phyloP scores from a whole-genome alignment of 1,139 yeast genomes.

The Meyerozyma elateridarum region DNA sequence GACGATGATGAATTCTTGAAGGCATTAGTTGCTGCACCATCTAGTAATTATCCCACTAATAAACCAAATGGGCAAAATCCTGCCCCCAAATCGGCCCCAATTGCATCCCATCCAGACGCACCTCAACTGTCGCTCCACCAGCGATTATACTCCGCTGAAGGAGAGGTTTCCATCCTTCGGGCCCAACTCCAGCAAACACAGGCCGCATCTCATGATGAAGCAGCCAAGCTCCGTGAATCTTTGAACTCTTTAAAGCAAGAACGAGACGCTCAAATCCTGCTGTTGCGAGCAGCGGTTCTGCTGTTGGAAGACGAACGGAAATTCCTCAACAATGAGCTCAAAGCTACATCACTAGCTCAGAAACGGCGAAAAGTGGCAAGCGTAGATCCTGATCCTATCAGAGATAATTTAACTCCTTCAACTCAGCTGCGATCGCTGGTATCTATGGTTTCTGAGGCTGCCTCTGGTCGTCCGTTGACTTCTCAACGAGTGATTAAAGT shows the following conservation, averaged over 20 bases:
- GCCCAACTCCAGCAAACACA: conserved; percentile 54
- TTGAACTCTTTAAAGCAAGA: conserved; percentile 26
- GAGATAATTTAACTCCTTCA: no score
- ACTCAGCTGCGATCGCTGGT: no score
- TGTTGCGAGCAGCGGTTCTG: conserved; percentile 43
- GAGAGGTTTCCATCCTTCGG: conserved; percentile 73
- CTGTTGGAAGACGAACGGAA: conserved; percentile 67
- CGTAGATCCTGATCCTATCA: no score
- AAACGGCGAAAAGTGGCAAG: conserved; percentile 10
- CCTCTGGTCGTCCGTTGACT: neutral
- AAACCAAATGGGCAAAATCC: neutral
- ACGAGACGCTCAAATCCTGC: conserved; percentile 37
- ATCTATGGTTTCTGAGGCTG: no score
- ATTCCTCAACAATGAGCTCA: conserved; percentile 48
- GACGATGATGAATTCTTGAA: conserved; percentile 35
- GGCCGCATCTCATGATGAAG: conserved; percentile 38
- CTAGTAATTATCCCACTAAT: neutral
- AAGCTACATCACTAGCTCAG: conserved; percentile 17
- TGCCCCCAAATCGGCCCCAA: neutral
- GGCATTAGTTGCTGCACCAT: conserved; percentile 1
- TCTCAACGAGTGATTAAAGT: conserved; percentile 20
- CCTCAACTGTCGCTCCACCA: neutral
- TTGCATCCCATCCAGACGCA: neutral
- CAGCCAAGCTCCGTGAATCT: conserved; percentile 35
- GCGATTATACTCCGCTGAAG: conserved; percentile 50